Conservation (phyloP, 2,329 filamentous ascomycete species). For the Penicillium sclerotiorum region DNA sequence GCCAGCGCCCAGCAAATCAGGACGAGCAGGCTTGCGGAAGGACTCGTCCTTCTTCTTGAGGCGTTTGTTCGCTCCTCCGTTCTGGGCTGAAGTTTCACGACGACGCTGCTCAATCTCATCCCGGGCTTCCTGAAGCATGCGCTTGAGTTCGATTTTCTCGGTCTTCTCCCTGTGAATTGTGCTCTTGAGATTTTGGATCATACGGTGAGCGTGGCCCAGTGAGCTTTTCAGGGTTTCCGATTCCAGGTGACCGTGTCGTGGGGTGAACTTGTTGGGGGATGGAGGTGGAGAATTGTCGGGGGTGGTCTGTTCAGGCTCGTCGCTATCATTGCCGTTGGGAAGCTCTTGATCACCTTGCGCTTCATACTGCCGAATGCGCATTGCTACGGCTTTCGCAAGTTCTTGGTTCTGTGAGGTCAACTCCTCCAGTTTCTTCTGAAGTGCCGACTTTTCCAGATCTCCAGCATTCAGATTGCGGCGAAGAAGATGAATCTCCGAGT, state of each 20-base stretch:
- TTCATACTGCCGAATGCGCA: conserved; percentile 69
- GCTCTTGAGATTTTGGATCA: conserved; percentile 92
- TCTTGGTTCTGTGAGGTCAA: conserved; percentile 87
- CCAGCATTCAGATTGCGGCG: conserved; percentile 77
- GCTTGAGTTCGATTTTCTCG: conserved; percentile 92
- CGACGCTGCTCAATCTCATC: conserved; percentile 80
- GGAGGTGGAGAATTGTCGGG: conserved; percentile 88
- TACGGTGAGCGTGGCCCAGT: conserved; percentile 89
- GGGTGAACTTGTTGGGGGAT: conserved; percentile 88
- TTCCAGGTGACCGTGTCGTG: conserved; percentile 88
- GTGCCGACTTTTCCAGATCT: conserved; percentile 74
- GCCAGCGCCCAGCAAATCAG: conserved; percentile 73
- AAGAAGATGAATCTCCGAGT: conserved; percentile 81
- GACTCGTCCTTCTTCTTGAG: conserved; percentile 65
- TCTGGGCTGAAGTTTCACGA: conserved; percentile 51
- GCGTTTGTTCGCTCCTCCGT: conserved; percentile 53
- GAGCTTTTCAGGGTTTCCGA: conserved; percentile 94
- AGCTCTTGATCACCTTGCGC: conserved; percentile 61
- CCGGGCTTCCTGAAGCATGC: conserved; percentile 90
- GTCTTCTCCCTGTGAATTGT: conserved; percentile 98
- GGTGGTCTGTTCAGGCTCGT: conserved; percentile 69
- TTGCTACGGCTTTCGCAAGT: conserved; percentile 79
- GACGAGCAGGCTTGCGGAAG: conserved; percentile 76
- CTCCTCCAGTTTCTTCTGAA: conserved; percentile 87
- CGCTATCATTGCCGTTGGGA: conserved; percentile 66